phyloP scores from a whole-genome alignment of 352 stramenopile genomes.

The Phytopythium montanum region DNA sequence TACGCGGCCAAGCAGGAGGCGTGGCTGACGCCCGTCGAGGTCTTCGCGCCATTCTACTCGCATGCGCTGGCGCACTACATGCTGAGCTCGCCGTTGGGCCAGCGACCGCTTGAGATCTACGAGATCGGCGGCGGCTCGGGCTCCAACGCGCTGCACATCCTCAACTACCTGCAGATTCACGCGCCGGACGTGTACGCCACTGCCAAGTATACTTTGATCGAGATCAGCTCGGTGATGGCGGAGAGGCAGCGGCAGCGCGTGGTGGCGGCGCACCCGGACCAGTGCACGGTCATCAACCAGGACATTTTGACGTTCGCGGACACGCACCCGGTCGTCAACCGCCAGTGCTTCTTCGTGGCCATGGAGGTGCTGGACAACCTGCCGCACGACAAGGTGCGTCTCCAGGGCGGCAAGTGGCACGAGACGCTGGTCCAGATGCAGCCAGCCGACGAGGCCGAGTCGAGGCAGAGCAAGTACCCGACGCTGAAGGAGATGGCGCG shows the following conservation, averaged over 20 bases:
- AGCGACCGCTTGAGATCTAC: conserved; percentile 62
- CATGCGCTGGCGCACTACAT: conserved; percentile 88
- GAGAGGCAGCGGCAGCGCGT: conserved; percentile 73
- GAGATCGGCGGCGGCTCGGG: conserved; percentile 88
- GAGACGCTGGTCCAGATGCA: conserved; percentile 56
- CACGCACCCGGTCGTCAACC: conserved; percentile 38
- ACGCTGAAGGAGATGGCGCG: conserved; percentile 42
- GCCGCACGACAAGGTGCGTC: conserved; percentile 86
- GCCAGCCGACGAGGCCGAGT: neutral
- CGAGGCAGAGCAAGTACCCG: conserved; percentile 3
- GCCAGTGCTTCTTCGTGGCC: conserved; percentile 75
- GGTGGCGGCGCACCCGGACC: conserved; percentile 42
- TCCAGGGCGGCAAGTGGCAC: conserved; percentile 75
- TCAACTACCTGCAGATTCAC: conserved; percentile 77
- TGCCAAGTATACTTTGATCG: conserved; percentile 86
- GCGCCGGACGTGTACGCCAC: conserved; percentile 75
- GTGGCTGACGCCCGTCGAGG: conserved; percentile 89
- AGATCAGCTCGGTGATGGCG: conserved; percentile 87
- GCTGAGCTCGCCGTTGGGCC: conserved; percentile 62
- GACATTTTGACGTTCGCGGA: conserved; percentile 79
- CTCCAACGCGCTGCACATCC: conserved; percentile 88
- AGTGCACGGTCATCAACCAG: conserved; percentile 73
- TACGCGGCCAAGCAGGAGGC: conserved; percentile 73
- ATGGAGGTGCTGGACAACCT: conserved; percentile 92
- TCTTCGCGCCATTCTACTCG: conserved; percentile 88